Evolutionary conservation across 1,284 basidiomycete species (phyloP), one percentile per base, ranked within the genome.

Genomic region (Ceratobasidium sp.): DNA sequence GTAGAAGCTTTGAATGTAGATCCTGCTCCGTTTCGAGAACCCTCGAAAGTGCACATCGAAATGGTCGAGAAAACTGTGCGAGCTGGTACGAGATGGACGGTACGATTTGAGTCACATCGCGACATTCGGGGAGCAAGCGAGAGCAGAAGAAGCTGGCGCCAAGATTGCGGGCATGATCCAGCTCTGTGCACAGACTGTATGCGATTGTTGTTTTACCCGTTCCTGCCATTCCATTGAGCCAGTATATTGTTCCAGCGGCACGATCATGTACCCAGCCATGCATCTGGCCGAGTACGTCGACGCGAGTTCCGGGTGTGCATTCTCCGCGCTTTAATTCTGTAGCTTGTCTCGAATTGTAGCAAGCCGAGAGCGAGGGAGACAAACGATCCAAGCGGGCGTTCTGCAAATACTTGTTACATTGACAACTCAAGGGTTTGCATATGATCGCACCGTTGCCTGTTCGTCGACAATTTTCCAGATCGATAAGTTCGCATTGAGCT

Each of bases 111-210:
- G 43, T 20, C n/a, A 58, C 58, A 17, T 72, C 43, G 25, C 60
- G 53, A 17, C 68, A 55, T 5, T 45, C 52, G 1, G 52, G 42
- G 6, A 55, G 35, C 34, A 47, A 72, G 0, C 77, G 72, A 3
- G 77, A 76, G 52, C 76, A 79, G 70, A 78, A 79, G 17, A 55
- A 60, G 4, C 73, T 77, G 2, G 77, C 77, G 4, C 75, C 77
- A 2, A 78, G 76, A 4, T 25, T 40, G 12, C 68, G 40, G 15
- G 55, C 22, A 10, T 29, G 29, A 10, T 64, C 42, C 29, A 68
- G 69, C 2, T 70, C 32, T 2, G 71, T 56, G 20, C 74, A 73
- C 2, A 76, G 54, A 1, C 75, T 75, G 53, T 71, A 49, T 12
- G 75, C 71, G 34, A 76, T 72, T 75, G 4, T n/a, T n/a, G n/a